These are phyloP conservation scores for Penicillium sp. DNA, from an alignment of 2,329 filamentous ascomycete genomes.

Conservation along the genomic window DNA sequence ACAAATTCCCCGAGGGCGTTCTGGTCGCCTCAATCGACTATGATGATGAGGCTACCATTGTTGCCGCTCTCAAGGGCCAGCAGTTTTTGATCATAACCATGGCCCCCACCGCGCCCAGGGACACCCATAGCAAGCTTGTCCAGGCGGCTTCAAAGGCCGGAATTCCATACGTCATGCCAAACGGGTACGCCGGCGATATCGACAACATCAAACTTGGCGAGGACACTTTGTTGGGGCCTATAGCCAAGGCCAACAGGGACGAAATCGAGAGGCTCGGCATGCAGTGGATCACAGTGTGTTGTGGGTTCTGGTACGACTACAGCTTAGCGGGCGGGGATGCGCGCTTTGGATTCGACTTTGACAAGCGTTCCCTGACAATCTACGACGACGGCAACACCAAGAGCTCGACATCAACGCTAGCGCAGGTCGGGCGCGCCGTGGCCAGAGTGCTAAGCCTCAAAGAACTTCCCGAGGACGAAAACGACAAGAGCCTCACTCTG, in stretches of 20 bases:
- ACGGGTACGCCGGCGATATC: conserved; percentile 41
- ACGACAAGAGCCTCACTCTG: conserved; percentile 41
- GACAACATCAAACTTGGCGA: conserved; percentile 33
- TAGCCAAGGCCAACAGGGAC: conserved; percentile 24
- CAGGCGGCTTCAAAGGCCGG: conserved; percentile 57
- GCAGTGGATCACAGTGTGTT: conserved; percentile 47
- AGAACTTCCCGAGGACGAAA: conserved; percentile 40
- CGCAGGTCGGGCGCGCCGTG: conserved; percentile 56
- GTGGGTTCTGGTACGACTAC: conserved; percentile 57
- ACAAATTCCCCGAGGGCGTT: conserved; percentile 48
- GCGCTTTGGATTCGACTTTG: conserved; percentile 53
- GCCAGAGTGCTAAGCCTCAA: conserved; percentile 52
- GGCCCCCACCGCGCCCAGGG: conserved; percentile 42
- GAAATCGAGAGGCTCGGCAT: conserved; percentile 45
- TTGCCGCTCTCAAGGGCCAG: conserved; percentile 54
- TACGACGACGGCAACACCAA: conserved; percentile 30
- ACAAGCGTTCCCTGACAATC: conserved; percentile 44
- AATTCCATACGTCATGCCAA: conserved; percentile 58
- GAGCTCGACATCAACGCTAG: conserved; percentile 54
- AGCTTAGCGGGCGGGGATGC: conserved; percentile 41
- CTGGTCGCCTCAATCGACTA: conserved; percentile 50
- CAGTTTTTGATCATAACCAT: conserved; percentile 61
- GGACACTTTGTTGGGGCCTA: conserved; percentile 36
- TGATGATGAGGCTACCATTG: conserved; percentile 45
- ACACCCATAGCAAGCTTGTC: conserved; percentile 53